Conservation (phyloP, 805 yeast genomes). For the Ogataea chonburiensis region DNA sequence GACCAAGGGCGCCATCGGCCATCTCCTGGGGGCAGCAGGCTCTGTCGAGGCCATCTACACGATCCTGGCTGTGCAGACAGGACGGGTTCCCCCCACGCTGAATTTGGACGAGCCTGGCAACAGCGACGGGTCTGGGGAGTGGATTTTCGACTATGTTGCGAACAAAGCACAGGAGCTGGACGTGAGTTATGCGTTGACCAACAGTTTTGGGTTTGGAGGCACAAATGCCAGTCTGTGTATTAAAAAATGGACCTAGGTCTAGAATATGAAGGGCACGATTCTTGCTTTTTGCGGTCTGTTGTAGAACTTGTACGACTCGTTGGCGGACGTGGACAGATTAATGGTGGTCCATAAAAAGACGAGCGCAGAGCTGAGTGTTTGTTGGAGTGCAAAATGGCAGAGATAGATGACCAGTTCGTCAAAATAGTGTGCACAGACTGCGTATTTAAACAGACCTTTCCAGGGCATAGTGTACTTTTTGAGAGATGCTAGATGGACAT, state of each 20-base stretch:
- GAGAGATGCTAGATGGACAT: constrained; percentile 46
- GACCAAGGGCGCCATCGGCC: constrained; percentile 92
- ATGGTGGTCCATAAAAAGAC: constrained; percentile 39
- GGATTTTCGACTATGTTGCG: constrained; percentile 58
- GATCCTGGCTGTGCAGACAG: constrained; percentile 56
- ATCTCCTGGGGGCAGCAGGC: constrained; percentile 94
- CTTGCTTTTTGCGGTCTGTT: constrained; percentile 20
- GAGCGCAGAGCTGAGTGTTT: constrained; percentile 24
- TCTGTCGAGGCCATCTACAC: constrained; percentile 88
- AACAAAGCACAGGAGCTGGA: constrained; percentile 37
- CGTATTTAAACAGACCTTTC: constrained; percentile 46
- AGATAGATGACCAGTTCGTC: constrained; percentile 62
- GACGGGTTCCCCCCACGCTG: constrained; percentile 73
- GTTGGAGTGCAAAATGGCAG: constrained; percentile 24
- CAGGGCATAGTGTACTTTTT: constrained; percentile 58
- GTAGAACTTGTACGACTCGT: constrained; percentile 52
- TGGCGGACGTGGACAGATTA: constrained; percentile 56
- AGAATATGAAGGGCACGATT: constrained; percentile 34
- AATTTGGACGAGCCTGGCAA: constrained; percentile 60
- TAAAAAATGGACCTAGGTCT: constrained; percentile 24
- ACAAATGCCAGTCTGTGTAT: constrained; percentile 78
- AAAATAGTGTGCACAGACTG: constrained; percentile 66
- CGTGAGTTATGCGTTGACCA: constrained; percentile 65
- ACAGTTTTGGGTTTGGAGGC: constrained; percentile 98
- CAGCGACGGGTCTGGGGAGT: constrained; percentile 41